Base-by-base conservation (phyloP, 2,329 filamentous ascomycete genomes). In the Polytolypa hystricis region DNA sequence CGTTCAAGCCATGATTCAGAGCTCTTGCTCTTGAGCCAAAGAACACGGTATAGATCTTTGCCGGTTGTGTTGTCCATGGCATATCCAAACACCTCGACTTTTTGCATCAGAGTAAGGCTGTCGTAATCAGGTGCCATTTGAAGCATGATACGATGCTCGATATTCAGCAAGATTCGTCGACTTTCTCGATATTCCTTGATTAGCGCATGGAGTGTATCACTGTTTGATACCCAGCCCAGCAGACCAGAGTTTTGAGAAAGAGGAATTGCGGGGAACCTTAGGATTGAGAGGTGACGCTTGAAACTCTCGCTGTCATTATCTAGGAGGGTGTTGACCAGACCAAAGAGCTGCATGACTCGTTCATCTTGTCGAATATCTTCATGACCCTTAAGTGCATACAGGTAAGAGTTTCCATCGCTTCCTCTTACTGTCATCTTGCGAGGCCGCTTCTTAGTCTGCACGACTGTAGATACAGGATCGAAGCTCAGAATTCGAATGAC, bases 111-210 rank as follows among this genome's bases (percentile, higher is more conserved):
- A 1, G 93, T 96, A 31, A 99, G 77, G 52, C 94, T 95, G 56
- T 98, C 91, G 54, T 96, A 98, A 57, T 99, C 91, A 0, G 91
- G 93, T 16, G 91, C 91, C 91, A 98, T 98, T 60, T 99, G 93
- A 39, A 99, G 69, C 91, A 99, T 99, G 58, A 98, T 98, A 29
- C 93, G 82, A 57, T 99, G 91, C 64, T 99, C 91, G 46, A 99
- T 99, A 55, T 98, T 99, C 47, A 98, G 79, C 26, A 99, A 67
- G 46, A 99, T 99, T 66, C 95, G 94, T 37, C 91, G 79, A 48
- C 83, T 93, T 60, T 98, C 93, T 43, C 91, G 83, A 56, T 99
- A 99, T 57, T 98, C 91, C 45, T 91, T 78, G 53, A 99, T 98
- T 31, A 99, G 73, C 12, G 94, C 84, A 56, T 99, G 93, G 11